Conservation (phyloP, 768 basidiomycete species). For the Lentinus tigrinus region DNA sequence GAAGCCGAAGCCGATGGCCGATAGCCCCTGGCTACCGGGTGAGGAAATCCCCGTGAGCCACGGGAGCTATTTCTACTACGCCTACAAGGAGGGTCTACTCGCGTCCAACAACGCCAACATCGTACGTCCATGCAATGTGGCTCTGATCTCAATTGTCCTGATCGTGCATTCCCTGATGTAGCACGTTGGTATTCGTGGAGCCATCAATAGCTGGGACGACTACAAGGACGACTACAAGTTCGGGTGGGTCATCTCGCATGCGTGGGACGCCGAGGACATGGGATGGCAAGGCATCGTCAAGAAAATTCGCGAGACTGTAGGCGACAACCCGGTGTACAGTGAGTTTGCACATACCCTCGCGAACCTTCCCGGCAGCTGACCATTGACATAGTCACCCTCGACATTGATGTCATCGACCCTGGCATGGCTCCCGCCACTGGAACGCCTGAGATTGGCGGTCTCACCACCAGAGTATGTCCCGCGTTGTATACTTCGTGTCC, state of each 20-base stretch:
- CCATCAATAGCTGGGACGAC: conserved; percentile 28
- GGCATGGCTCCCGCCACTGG: conserved; percentile 24
- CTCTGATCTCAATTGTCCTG: too few relatives aligned
- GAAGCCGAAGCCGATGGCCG: neutral
- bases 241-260: conserved; percentile 32
- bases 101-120: conserved; percentile 32
- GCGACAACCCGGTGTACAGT: conserved; percentile 34
- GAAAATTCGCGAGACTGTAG: conserved; percentile 31
- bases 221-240: conserved; percentile 31
- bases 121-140: conserved; percentile 13
- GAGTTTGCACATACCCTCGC: neutral
- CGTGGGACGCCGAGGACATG: conserved; percentile 34
- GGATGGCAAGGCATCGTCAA: conserved; percentile 33
- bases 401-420: conserved; percentile 22
- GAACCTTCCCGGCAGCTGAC: neutral
- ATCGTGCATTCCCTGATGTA: too few relatives aligned
- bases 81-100: conserved; percentile 32
- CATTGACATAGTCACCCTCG: conserved; percentile 14
- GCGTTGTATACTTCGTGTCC: neutral
- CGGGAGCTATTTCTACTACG: conserved; percentile 35
- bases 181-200: conserved; percentile 33
- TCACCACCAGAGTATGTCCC: conserved; percentile 28
- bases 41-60: conserved; percentile 32
- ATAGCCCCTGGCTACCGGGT: conserved; percentile 30
- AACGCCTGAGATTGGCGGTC: conserved; percentile 35